Evolutionary conservation across 1,139 yeast genomes (phyloP).

Genomic region (Wickerhamiella infanticola): DNA sequence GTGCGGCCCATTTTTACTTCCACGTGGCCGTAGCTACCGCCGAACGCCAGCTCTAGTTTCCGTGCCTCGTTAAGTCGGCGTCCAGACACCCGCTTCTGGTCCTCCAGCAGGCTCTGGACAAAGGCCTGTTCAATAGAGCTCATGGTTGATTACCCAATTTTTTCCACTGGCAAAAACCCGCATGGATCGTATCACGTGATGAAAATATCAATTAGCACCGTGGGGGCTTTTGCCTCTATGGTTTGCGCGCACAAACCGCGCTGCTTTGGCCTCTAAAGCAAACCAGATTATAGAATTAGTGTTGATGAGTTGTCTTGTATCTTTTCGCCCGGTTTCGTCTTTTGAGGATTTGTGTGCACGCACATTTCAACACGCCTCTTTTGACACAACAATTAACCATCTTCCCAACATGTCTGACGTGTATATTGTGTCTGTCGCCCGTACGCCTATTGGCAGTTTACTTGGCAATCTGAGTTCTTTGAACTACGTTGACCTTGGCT

Average conservation of each 20-base stretch:
- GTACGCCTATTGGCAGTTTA: conserved; percentile 93
- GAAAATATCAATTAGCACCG: too few relatives aligned
- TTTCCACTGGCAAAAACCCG: too few relatives aligned
- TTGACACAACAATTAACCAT: not conserved
- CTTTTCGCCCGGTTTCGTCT: too few relatives aligned
- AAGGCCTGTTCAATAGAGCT: conserved; percentile 41
- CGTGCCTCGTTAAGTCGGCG: conserved; percentile 51
- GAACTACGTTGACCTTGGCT: conserved; percentile 72
- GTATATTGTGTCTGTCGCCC: conserved; percentile 76
- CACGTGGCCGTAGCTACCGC: conserved; percentile 66
- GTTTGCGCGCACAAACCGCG: too few relatives aligned
- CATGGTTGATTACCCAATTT: not conserved
- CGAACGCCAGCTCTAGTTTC: conserved; percentile 44
- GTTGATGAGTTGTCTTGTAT: too few relatives aligned
- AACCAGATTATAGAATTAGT: too few relatives aligned
- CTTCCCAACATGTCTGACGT: conserved; percentile 30
- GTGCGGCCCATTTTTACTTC: conserved; percentile 66
- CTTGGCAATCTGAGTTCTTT: conserved; percentile 68
- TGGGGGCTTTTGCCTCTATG: too few relatives aligned
- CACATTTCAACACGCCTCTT: not conserved
- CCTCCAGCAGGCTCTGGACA: conserved; percentile 41
- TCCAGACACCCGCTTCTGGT: conserved; percentile 53
- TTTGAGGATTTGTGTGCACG: not conserved
- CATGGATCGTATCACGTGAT: too few relatives aligned
- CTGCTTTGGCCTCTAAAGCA: too few relatives aligned